Base-by-base conservation (phyloP, 345 rosid genomes). In the Abelmoschus esculentus region DNA sequence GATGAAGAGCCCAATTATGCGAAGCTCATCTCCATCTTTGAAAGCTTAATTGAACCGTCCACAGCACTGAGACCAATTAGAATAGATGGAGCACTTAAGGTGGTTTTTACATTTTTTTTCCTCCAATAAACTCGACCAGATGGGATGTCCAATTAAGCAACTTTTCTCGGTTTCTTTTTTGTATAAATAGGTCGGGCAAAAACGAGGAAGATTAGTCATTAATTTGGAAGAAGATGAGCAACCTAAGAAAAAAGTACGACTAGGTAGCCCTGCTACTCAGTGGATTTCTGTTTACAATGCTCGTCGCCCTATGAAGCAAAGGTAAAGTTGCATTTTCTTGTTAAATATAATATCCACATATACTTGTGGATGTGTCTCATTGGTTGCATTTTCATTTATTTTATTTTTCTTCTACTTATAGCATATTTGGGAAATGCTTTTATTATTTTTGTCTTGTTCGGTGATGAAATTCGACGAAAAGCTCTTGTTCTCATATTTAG, bases 21-120 rank as follows among this genome's bases (percentile, higher is more conserved):
- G 46, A 95, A 90, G 79, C 83, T 90, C 69, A 85, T 91, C 71
- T 87, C 96, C 3, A 76, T 90, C 36, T 91, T 90, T 74, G 97
- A 90, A 66, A 79, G 83, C 75, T 74, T 89, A 36, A 87, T 89
- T 67, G 95, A 86, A 71, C 93, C 85, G 29, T 88, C 86, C 78
- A 80, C 83, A 34, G 79, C 80, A 62, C 66, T 79, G 53, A 87
- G 96, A 77, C 97, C 99, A 66, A 83, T 95, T 72, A 85, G 90
- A 86, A 95, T 89, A 18, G 96, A 95, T 62, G 99, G 96, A 79
- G 99, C 99, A 73, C 82, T 85, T 60, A 91, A 93, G 97, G 98
- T 93, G 53, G 72, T 59, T 67, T 71, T 72, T 46, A 56, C 19
- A n/a, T 9, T 62, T 56, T 62, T 56, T 77, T 67, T 19, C 50